phyloP scores from a whole-genome alignment of 2,329 filamentous ascomycete genomes.

The Neocatenulostroma microsporum region DNA sequence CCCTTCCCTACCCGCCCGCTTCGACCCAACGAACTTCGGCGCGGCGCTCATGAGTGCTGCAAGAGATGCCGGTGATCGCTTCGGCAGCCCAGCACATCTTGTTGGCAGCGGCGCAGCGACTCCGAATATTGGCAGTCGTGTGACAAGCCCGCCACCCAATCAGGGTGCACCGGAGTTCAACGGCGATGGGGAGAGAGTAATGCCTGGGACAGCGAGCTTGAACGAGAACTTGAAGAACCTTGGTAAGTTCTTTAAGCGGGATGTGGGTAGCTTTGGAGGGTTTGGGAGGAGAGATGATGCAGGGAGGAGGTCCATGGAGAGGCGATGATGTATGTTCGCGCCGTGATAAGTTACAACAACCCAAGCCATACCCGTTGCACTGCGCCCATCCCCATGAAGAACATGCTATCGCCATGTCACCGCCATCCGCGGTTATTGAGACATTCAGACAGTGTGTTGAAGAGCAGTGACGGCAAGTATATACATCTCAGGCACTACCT shows the following conservation, averaged over 20 bases:
- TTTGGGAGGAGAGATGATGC: constrained; percentile 17
- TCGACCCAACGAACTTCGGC: constrained; percentile 75
- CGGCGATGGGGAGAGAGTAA: constrained; percentile 22
- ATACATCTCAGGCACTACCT: too few species aligned
- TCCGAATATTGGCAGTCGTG: constrained; percentile 26
- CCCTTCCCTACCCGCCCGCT: constrained; percentile 43
- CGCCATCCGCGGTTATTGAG: too few species aligned
- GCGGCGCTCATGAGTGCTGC: constrained; percentile 84
- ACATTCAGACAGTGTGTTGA: too few species aligned
- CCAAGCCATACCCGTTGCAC: too few species aligned
- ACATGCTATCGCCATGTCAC: too few species aligned
- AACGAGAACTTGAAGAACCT: constrained; percentile 95
- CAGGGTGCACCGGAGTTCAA: constrained; percentile 15
- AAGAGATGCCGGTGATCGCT: constrained; percentile 70
- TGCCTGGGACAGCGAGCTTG: constrained; percentile 60
- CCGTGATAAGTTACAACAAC: not conserved
- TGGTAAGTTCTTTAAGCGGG: constrained; percentile 89
- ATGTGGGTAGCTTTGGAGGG: constrained; percentile 58
- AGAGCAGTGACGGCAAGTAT: too few species aligned
- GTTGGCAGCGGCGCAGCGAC: constrained; percentile 18
- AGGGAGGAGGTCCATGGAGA: not conserved
- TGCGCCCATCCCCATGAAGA: too few species aligned
- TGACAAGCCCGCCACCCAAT: constrained; percentile 21
- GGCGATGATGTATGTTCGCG: not conserved
- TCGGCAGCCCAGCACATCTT: constrained; percentile 55